A percentile compares a stretch with the other conserved stretches of the same genome.
These are phyloP conservation scores for Lachnellula hyalina DNA, from an alignment of 2,329 filamentous ascomycete species.

Conservation along the genomic window DNA sequence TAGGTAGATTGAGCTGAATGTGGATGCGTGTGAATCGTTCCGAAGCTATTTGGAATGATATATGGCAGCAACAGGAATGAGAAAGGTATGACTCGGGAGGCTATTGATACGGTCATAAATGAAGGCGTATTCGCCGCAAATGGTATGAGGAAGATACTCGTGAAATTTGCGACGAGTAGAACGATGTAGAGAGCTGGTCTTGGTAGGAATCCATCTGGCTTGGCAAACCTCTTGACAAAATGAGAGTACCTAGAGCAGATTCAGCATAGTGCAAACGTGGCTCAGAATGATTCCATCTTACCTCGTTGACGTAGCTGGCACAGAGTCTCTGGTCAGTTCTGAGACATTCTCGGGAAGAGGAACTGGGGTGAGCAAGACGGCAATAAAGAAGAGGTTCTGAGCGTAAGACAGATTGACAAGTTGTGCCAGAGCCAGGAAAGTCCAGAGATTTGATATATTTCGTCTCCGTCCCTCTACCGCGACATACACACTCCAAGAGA, in stretches of 20 bases:
- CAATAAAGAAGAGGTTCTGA: slow-evolving; percentile 58
- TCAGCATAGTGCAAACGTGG: background rate
- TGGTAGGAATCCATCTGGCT: slow-evolving; percentile 41
- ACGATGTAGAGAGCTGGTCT: slow-evolving; percentile 34
- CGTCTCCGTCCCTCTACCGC: slow-evolving; percentile 54
- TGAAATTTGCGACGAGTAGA: slow-evolving; percentile 34
- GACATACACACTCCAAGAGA: slow-evolving; percentile 52
- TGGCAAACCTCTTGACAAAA: slow-evolving; percentile 34
- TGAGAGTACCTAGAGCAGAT: slow-evolving; percentile 21
- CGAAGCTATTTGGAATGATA: slow-evolving; percentile 45
- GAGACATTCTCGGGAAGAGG: slow-evolving; percentile 36
- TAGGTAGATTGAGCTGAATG: slow-evolving; percentile 37
- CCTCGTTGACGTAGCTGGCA: slow-evolving; percentile 19
- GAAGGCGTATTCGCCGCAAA: slow-evolving; percentile 37
- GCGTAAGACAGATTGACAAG: slow-evolving; percentile 56
- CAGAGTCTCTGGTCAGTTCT: slow-evolving; percentile 17
- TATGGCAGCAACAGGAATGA: slow-evolving; percentile 42
- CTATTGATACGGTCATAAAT: slow-evolving; percentile 33
- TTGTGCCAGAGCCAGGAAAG: slow-evolving; percentile 54
- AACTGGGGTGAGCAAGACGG: slow-evolving; percentile 50
- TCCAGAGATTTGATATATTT: slow-evolving; percentile 48
- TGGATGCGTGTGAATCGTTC: slow-evolving; percentile 38
- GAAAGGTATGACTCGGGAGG: slow-evolving; percentile 38
- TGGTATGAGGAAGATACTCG: slow-evolving; percentile 35
- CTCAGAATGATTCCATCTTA: background rate